Conservation (phyloP, 1,139 yeast species). For the Nakaseomyces nivariensis region DNA sequence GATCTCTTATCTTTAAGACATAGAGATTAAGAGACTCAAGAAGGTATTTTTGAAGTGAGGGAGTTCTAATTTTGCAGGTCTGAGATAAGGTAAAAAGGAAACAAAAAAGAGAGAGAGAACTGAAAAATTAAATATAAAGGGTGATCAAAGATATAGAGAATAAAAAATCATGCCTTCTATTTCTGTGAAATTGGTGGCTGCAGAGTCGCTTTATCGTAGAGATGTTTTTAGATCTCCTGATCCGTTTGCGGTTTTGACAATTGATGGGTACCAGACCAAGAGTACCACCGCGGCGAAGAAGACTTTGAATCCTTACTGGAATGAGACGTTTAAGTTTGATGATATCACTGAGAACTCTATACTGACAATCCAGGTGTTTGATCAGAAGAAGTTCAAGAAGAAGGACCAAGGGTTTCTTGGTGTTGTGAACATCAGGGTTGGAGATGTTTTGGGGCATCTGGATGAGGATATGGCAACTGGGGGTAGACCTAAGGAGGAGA, state of each 20-base stretch:
- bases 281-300: constrained; percentile 90
- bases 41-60: too few relatives aligned
- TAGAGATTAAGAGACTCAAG: too few relatives aligned
- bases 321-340: constrained; percentile 65
- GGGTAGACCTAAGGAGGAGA: constrained; percentile 53
- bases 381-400: constrained; percentile 93
- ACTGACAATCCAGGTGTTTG: constrained; percentile 88
- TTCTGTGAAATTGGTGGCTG: constrained; percentile 80
- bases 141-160: neutral
- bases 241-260: constrained; percentile 94
- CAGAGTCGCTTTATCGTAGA: constrained; percentile 89
- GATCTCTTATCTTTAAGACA: neutral
- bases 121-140: too few relatives aligned
- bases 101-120: too few relatives aligned
- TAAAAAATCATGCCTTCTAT: constrained; percentile 25
- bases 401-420: constrained; percentile 99
- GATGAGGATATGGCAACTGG: constrained; percentile 21
- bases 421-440: constrained; percentile 82
- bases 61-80: too few relatives aligned
- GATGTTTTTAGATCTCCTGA: constrained; percentile 95
- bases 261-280: constrained; percentile 93
- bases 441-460: constrained; percentile 72
- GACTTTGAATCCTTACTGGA: constrained; percentile 96
- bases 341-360: constrained; percentile 78
- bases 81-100: too few relatives aligned